A percentile compares a stretch with the other conserved stretches of the same genome.
These are phyloP conservation scores for Boletus rubescentipes DNA, from an alignment of 768 basidiomycete species.

Conservation along the genomic window DNA sequence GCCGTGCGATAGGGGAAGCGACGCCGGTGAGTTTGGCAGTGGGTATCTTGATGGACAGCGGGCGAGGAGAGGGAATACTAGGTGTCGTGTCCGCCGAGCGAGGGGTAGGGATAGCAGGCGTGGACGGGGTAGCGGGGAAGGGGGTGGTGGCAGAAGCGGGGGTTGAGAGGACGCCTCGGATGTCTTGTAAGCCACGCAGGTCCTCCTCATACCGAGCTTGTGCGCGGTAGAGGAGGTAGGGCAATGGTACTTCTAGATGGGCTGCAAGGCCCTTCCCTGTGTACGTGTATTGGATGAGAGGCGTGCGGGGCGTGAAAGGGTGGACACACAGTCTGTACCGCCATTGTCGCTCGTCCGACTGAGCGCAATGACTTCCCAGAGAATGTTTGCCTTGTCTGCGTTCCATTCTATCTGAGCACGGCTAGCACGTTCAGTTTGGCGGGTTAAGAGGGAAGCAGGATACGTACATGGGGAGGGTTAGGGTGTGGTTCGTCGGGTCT, in stretches of 20 bases:
- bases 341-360: conserved; percentile 71
- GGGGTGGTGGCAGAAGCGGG: conserved; percentile 40
- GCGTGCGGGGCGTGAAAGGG: not conserved
- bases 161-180: conserved; percentile 55
- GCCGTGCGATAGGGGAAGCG: conserved; percentile 12
- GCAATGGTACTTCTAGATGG: conserved; percentile 77
- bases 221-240: conserved; percentile 81
- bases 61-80: conserved; percentile 7
- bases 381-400: conserved; percentile 74
- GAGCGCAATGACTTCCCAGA: conserved; percentile 86
- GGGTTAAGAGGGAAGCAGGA: not conserved
- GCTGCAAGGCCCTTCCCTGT: conserved; percentile 82
- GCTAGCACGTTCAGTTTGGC: conserved; percentile 11
- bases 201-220: conserved; percentile 86
- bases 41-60: conserved; percentile 29
- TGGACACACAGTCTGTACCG: conserved; percentile 72
- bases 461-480: conserved; percentile 71
- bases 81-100: conserved; percentile 19
- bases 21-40: conserved; percentile 6
- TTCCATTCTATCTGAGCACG: conserved; percentile 76
- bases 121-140: conserved; percentile 15
- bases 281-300: not conserved
- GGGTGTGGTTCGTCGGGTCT: conserved; percentile 65
- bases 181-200: conserved; percentile 72
- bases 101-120: conserved; percentile 8